Evolutionary conservation across 331 rosid genomes (phyloP).

Genomic region (Erythrophleum ivorense): DNA sequence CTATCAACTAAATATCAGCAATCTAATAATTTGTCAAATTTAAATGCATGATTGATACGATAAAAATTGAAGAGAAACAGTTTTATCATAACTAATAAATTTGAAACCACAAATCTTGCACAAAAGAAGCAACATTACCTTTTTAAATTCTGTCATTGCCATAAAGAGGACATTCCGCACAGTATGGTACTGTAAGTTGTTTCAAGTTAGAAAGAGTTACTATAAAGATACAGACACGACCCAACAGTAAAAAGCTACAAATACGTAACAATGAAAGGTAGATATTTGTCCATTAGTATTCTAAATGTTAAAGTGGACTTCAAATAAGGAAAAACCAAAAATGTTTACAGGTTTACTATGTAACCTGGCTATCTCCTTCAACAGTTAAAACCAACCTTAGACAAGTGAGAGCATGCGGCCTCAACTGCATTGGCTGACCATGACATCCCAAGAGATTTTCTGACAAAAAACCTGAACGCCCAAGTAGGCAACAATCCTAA

Average conservation of each 20-base stretch:
- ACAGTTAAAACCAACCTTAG: conserved; percentile 59
- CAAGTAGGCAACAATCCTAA: conserved; percentile 69
- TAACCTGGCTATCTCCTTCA: conserved; percentile 16
- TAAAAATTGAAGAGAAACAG: conserved; percentile 18
- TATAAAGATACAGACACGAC: conserved; percentile 26
- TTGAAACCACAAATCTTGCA: neutral
- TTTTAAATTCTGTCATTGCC: conserved; percentile 78
- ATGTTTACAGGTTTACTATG: conserved; percentile 31
- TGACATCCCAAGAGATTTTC: conserved; percentile 63
- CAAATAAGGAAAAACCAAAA: neutral
- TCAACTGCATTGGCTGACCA: conserved; percentile 85
- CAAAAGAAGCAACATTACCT: conserved; percentile 51
- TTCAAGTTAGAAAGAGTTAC: conserved; percentile 33
- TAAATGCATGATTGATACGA: conserved; percentile 1
- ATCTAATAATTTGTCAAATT: conserved; percentile 14
- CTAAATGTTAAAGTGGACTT: conserved; percentile 14
- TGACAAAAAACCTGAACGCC: conserved; percentile 61
- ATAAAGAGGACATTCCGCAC: conserved; percentile 77
- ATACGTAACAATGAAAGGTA: conserved; percentile 14
- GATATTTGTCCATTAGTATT: neutral
- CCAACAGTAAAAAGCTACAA: conserved; percentile 13
- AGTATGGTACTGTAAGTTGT: conserved; percentile 76
- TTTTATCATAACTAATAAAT: conserved; percentile 4
- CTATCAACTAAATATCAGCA: conserved; percentile 17
- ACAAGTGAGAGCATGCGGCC: conserved; percentile 83